These are phyloP conservation scores for Stellera chamaejasme DNA, from an alignment of 345 rosid species.

Conservation along the genomic window DNA sequence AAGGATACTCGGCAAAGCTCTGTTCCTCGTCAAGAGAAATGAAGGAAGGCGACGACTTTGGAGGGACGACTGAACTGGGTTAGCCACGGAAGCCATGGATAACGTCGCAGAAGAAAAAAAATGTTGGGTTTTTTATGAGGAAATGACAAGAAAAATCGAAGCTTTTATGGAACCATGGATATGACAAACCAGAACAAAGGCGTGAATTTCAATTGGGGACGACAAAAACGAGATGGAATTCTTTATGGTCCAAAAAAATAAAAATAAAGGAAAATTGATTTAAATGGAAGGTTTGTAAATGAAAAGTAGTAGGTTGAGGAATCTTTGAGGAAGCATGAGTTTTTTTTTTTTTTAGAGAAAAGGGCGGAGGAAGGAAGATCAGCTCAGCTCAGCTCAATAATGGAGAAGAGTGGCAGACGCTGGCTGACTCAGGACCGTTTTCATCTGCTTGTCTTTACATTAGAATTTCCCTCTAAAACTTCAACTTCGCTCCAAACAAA, in stretches of 20 bases:
- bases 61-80: conserved; percentile 17
- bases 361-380: neutral
- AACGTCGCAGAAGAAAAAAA: neutral
- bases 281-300: neutral
- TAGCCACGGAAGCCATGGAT: conserved; percentile 25
- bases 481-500: neutral
- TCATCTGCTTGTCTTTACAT: conserved; percentile 13
- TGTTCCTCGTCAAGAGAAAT: conserved; percentile 18
- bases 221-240: conserved; percentile 8
- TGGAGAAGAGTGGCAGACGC: neutral
- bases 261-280: neutral
- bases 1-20: conserved; percentile 7
- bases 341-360: neutral
- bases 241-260: conserved; percentile 6
- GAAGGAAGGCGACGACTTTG: conserved; percentile 22
- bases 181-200: neutral
- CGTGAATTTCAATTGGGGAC: conserved; percentile 14
- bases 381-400: conserved; percentile 4
- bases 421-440: neutral
- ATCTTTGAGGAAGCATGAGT: neutral
- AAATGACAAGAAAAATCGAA: neutral
- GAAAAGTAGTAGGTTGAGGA: neutral
- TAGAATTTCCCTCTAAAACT: conserved; percentile 17
- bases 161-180: neutral
- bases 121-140: neutral